Evolutionary conservation across 202 grass and related monocot species (phyloP).

Genomic region (Carex arenaria): DNA sequence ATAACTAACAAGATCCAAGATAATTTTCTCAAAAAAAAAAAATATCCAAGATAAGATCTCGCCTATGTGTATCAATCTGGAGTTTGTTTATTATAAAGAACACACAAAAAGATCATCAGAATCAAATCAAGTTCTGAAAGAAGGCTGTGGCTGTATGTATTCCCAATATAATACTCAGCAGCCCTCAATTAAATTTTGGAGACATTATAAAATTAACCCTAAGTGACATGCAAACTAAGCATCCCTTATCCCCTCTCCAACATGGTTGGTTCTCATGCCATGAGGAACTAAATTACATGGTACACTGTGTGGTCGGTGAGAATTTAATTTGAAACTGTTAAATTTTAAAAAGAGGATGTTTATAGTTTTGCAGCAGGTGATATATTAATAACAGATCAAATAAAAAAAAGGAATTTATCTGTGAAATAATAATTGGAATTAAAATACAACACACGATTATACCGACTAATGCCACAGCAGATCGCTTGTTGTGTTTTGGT

Average conservation of each 20-base stretch:
- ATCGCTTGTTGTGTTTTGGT: background rate
- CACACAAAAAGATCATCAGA: too few species aligned
- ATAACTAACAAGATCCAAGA: too few species aligned
- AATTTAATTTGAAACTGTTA: background rate
- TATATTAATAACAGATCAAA: background rate
- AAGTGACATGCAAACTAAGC: constrained; percentile 6
- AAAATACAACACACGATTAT: background rate
- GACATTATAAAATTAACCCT: background rate
- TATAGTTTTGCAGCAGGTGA: background rate
- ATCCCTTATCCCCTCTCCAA: background rate
- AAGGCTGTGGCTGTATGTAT: background rate
- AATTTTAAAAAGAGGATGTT: background rate
- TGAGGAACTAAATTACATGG: background rate
- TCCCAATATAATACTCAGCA: background rate
- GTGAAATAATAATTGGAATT: background rate
- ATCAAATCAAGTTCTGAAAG: too few species aligned
- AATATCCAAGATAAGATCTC: too few species aligned
- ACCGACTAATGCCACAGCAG: background rate
- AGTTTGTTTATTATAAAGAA: too few species aligned
- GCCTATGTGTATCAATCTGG: too few species aligned
- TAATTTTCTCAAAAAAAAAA: too few species aligned
- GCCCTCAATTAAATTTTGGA: background rate
- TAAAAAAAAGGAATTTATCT: background rate
- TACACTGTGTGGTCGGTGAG: background rate
- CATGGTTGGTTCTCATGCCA: background rate